Evolutionary conservation across 2,329 filamentous ascomycete species (phyloP), one percentile per base, ranked within the genome.

Genomic region (Lasiodiplodia citricola): DNA sequence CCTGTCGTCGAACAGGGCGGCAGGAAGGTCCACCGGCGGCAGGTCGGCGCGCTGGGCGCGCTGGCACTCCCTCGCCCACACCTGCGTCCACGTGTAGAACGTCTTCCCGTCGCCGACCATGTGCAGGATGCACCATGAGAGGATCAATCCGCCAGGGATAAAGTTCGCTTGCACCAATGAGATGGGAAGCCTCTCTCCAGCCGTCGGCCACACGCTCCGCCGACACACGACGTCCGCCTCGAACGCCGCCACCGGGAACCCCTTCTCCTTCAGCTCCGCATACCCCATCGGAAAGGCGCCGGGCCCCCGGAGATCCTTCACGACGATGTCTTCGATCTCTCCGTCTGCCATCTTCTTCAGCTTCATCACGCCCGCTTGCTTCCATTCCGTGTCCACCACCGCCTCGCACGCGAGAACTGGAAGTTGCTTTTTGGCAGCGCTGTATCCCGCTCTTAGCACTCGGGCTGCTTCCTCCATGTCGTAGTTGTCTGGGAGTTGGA

Each of bases 51-150:
- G 47, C 14, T 66, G 62, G 13, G 50, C 47, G 18, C 47, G 25
- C 11, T 50, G 47, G n/a, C 31, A 37, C 16, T 66, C 62, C n/a
- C 52, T 35, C 11, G 62, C 62, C 28, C 47, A 55, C 25, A 66
- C n/a, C 50, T 44, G n/a, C 14, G 62, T 41, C 47, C 47, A 66
- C 25, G 51, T 54, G 50, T 66, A 52, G 28, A 38, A 35, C 2
- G 62, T 66, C 3, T 50, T 66, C 11, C 44, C 28, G 28, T 66
- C 62, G 18, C 25, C 47, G 21, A 31, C 51, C 13, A 31, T 50
- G 50, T 66, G 62, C n/a, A 66, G 25, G 28, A 66, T 66, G 35
- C 14, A 55, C 62, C 50, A 66, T 28, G 28, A 55, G 28, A 66
- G 47, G 13, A 66, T 66, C 28, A 66, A 13, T 16, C 62, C 62